These are phyloP conservation scores for Phytopythium delawarense DNA, from an alignment of 352 stramenopile genomes.

Conservation along the genomic window DNA sequence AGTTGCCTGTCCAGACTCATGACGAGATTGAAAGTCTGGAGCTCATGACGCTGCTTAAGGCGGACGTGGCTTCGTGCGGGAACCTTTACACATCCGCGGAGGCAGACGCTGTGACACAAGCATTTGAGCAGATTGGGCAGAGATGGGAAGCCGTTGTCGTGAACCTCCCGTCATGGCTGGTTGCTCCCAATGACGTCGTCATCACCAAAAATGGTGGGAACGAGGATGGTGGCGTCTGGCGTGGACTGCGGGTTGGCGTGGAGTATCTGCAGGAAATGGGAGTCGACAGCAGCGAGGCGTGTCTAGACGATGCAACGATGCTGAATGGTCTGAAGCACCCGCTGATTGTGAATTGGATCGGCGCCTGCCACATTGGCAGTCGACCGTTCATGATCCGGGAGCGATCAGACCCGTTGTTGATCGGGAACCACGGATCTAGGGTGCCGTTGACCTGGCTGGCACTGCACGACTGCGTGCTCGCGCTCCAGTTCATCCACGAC, in stretches of 20 bases:
- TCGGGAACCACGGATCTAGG: neutral
- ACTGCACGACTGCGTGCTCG: neutral
- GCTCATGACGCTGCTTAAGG: neutral
- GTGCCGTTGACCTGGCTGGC: neutral
- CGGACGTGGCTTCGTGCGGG: neutral
- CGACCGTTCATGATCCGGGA: neutral
- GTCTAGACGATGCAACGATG: neutral
- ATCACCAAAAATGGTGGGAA: neutral
- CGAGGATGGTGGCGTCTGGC: neutral
- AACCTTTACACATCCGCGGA: neutral
- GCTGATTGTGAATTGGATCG: neutral
- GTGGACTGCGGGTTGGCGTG: neutral
- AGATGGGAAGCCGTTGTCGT: neutral
- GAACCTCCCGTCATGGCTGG: neutral
- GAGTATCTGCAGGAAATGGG: neutral
- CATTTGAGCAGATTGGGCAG: neutral
- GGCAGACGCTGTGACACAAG: neutral
- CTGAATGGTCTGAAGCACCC: neutral
- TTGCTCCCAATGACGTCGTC: neutral
- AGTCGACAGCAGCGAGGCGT: neutral
- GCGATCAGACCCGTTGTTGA: neutral
- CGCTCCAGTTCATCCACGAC: slow-evolving; percentile 1
- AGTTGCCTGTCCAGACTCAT: neutral
- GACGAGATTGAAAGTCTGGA: neutral
- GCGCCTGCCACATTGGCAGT: neutral